phyloP scores from a whole-genome alignment of 2,329 filamentous ascomycete species.

The Hymenoscyphus albidus region DNA sequence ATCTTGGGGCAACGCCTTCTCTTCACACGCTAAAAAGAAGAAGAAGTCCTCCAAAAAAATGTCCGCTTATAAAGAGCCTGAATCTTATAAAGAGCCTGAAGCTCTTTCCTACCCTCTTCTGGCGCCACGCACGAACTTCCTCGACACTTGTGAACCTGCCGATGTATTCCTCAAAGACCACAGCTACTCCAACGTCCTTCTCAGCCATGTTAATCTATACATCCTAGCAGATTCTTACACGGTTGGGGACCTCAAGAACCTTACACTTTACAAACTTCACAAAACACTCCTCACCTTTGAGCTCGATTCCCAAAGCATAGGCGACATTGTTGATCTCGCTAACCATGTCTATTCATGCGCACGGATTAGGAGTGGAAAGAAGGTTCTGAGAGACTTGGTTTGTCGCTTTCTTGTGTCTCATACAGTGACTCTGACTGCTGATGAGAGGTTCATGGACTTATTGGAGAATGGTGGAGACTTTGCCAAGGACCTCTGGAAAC shows the following conservation, averaged over 20 bases:
- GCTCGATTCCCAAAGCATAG: conserved; percentile 7
- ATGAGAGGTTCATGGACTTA: conserved; percentile 8
- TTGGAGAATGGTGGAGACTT: conserved; percentile 5
- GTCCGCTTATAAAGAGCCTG: not conserved
- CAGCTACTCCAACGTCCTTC: conserved; percentile 13
- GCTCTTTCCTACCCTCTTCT: not conserved
- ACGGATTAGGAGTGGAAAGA: conserved; percentile 1
- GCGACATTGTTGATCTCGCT: conserved; percentile 14
- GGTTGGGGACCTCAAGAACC: conserved; percentile 12
- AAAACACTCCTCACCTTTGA: conserved; percentile 15
- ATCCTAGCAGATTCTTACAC: conserved; percentile 8
- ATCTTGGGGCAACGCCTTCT: not conserved
- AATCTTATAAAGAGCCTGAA: not conserved
- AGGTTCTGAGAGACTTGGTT: conserved; percentile 13
- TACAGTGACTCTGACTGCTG: conserved; percentile 33
- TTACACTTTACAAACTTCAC: conserved; percentile 19
- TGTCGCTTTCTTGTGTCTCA: conserved; percentile 15
- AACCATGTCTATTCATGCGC: conserved; percentile 13
- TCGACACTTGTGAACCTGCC: conserved; percentile 13
- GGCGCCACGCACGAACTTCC: conserved; percentile 5
- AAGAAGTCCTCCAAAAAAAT: not conserved
- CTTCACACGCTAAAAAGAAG: not conserved
- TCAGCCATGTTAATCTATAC: conserved; percentile 14
- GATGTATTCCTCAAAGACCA: not conserved
- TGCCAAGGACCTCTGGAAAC: conserved; percentile 3